Percentiles rank a stretch among this genome's conserved stretches.
Conservation (phyloP, 345 rosid genomes). For the Schrenkiella parvula region DNA sequence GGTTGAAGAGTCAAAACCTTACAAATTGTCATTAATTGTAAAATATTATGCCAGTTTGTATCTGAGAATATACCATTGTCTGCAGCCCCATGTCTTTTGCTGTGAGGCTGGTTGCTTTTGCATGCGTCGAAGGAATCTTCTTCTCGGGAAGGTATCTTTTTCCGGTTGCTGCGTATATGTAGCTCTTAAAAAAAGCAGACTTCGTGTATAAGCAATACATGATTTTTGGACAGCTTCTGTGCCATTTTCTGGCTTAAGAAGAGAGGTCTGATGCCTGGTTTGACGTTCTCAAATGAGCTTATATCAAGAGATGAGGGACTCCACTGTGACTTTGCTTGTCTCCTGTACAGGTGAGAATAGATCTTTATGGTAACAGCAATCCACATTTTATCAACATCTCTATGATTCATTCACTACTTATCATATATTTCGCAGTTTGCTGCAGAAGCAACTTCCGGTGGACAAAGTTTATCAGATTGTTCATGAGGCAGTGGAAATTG, state of each 20-base stretch:
- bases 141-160: slow-evolving; percentile 83
- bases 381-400: not conserved
- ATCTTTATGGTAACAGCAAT: not conserved
- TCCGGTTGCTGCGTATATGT: not conserved
- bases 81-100: slow-evolving; percentile 75
- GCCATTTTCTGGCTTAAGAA: slow-evolving; percentile 96
- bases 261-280: slow-evolving; percentile 95
- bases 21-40: not conserved
- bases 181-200: not conserved
- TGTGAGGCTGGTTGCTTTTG: slow-evolving; percentile 81
- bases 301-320: slow-evolving; percentile 94
- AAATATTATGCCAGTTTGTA: not conserved
- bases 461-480: slow-evolving; percentile 64
- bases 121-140: slow-evolving; percentile 88
- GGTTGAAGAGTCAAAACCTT: not conserved
- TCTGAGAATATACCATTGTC: not conserved
- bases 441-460: slow-evolving; percentile 52
- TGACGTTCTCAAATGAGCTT: slow-evolving; percentile 90
- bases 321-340: slow-evolving; percentile 96
- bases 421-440: slow-evolving; percentile 44
- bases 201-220: slow-evolving; percentile 2
- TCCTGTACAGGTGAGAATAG: slow-evolving; percentile 59
- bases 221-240: slow-evolving; percentile 60
- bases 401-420: not conserved
- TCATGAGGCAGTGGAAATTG: slow-evolving; percentile 82